Base-by-base conservation (phyloP, 208 protist species). In the Wallacemonas sp. region DNA sequence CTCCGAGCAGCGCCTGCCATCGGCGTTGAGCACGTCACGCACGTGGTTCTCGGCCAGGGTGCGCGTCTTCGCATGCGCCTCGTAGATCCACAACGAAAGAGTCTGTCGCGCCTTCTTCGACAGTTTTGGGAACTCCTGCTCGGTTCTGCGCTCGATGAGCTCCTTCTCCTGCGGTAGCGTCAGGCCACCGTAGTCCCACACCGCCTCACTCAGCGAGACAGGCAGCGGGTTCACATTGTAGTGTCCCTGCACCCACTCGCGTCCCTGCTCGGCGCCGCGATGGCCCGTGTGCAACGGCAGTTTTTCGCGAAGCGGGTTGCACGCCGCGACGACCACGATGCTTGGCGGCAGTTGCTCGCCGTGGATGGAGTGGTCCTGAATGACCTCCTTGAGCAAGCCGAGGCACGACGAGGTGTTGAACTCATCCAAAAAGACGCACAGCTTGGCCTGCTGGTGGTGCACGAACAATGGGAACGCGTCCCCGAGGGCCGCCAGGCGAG, bases 401-500 rank as follows among this genome's bases (percentile, higher is more conserved):
- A 64, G 14, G 33, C 33, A 45, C 36, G 57, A 48, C 29, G 31
- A 48, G n/a, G 57, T 48, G 57, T 64, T 64, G 11, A 64, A 48
- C 31, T 64, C 57, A 41, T 64, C 57, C 18, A 64, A 48, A 32
- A 48, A 25, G 31, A 64, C n/a, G n/a, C n/a, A n/a, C n/a, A n/a
- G n/a, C n/a, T n/a, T n/a, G n/a, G n/a, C n/a, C n/a, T n/a, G n/a
- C n/a, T n/a, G n/a, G n/a, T n/a, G n/a, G n/a, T n/a, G n/a, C n/a
- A n/a, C n/a, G n/a, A n/a, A n/a, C n/a, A n/a, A n/a, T n/a, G n/a
- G n/a, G n/a, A n/a, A n/a, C n/a, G n/a, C n/a, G n/a, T n/a, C n/a
- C n/a, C n/a, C n/a, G n/a, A n/a, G n/a, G n/a, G n/a, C n/a, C n/a
- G n/a, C n/a, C n/a, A n/a, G n/a, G n/a, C n/a, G n/a, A n/a, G n/a